Evolutionary conservation across 129 eudicot genomes (phyloP), one percentile per base, ranked within the genome.

Genomic region (Artemisia annua): DNA sequence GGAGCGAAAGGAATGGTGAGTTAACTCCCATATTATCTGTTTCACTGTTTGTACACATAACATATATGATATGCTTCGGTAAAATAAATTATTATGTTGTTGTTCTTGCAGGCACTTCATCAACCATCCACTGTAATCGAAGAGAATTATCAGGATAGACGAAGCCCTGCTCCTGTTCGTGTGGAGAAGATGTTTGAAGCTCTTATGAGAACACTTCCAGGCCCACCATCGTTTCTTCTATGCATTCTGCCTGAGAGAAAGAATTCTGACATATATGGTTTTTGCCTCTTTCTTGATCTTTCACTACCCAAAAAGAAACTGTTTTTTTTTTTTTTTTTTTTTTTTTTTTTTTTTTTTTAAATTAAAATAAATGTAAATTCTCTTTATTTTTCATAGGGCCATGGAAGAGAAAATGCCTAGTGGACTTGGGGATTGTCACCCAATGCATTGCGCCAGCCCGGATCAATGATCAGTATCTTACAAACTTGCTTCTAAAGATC

Each of bases 391-490:
- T 4, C 0, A 32, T 32, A 91, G 92, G 96, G 19, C 92, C 96
- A 0, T 91, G 97, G 96, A 91, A 88, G 84, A 76, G 67, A 52
- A 84, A 58, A 67, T 72, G 74, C 73, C 88, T 88, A 5, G 48
- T 87, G 7, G 90, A 91, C 3, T 16, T 53, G 32, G 97, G 97
- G 26, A 75, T 88, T 6, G 83, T 83, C 7, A 86, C 96, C 3
- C 98, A 92, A 65, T 92, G 98, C 84, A 80, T 87, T 24, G 87
- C 98, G 4, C 98, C 98, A 2, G 24, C 82, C 2, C 76, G 62
- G 12, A 48, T 92, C 60, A 89, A 89, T 10, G 98, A 92, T 57
- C 95, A 87, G 56, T 91, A 91, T 61, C 76, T 91, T 0, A 88
- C 97, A 1, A 88, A 88, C 75, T 75, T 88, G 52, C 87, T 91